These are phyloP conservation scores for Dalechampia spathulata DNA, from an alignment of 441 rosid species.

Conservation along the genomic window DNA sequence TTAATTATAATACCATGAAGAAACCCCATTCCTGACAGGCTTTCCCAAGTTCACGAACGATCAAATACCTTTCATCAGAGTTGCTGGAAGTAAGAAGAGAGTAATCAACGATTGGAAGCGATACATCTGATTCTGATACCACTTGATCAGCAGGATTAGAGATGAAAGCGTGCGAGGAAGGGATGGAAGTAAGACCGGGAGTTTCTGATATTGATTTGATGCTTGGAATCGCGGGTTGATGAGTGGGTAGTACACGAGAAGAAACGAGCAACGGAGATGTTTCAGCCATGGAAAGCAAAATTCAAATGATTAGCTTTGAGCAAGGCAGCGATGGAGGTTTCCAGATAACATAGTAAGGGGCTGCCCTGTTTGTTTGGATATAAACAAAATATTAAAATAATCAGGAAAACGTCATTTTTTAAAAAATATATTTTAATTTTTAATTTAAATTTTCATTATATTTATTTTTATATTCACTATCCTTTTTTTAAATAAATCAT, in stretches of 20 bases:
- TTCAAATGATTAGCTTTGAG: no score
- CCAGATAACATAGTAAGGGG: no score
- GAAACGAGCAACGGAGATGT: not conserved
- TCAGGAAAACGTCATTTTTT: no score
- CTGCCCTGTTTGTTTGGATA: no score
- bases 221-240: constrained; percentile 3
- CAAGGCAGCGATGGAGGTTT: no score
- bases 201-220: constrained; percentile 32
- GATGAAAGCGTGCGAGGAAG: constrained; percentile 23
- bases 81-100: constrained; percentile 29
- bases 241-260: not conserved
- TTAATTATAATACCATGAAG: constrained; percentile 34
- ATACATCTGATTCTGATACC: constrained; percentile 12
- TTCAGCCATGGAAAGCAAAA: constrained; percentile 3
- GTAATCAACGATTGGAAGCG: constrained; percentile 39
- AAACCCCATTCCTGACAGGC: constrained; percentile 63
- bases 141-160: constrained; percentile 14
- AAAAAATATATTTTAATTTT: no score
- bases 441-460: no score
- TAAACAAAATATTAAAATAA: no score
- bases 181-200: constrained; percentile 35
- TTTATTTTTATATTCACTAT: no score
- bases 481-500: no score
- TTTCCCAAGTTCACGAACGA: constrained; percentile 29
- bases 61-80: constrained; percentile 25